A percentile compares a stretch with the other conserved stretches of the same genome.
Evolutionary conservation across 768 basidiomycete species (phyloP).

Genomic region (Boletus rufocinnamomeus): DNA sequence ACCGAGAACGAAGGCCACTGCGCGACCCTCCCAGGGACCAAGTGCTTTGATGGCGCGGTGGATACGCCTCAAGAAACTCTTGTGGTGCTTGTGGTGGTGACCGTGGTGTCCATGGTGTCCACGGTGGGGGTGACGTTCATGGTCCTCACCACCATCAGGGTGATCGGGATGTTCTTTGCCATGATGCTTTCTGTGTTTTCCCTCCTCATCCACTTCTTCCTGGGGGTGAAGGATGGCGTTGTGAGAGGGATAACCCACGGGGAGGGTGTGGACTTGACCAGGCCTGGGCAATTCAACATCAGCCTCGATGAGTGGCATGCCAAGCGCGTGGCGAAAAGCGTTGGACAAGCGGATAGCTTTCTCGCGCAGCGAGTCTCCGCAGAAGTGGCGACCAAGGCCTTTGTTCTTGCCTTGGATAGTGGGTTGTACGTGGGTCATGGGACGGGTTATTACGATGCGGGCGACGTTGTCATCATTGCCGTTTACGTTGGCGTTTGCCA

Average conservation of each 20-base stretch:
- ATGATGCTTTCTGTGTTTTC: conserved; percentile 15
- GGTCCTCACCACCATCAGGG: neutral
- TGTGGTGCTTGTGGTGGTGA: conserved; percentile 32
- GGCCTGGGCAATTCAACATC: conserved; percentile 7
- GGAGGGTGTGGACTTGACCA: conserved; percentile 34
- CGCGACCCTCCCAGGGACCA: conserved; percentile 81
- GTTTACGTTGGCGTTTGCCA: conserved; percentile 36
- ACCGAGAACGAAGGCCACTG: conserved; percentile 84
- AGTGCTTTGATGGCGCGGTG: conserved; percentile 66
- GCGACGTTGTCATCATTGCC: conserved; percentile 30
- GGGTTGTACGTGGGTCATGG: conserved; percentile 11
- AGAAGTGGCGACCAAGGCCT: conserved; percentile 27
- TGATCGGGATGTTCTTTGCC: neutral
- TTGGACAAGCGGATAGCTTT: conserved; percentile 57
- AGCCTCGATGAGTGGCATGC: conserved; percentile 49
- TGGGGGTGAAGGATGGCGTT: conserved; percentile 2
- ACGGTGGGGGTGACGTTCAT: conserved; percentile 11
- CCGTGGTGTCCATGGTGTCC: conserved; percentile 19
- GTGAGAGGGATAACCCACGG: conserved; percentile 14
- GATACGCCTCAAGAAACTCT: conserved; percentile 60
- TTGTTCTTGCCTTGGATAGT: conserved; percentile 13
- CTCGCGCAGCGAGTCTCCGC: conserved; percentile 41
- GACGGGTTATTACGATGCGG: conserved; percentile 21
- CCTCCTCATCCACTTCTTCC: conserved; percentile 9
- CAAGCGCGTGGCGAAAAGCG: conserved; percentile 55